Base-by-base conservation (phyloP, 352 stramenopile genomes). In the Globisporangium apiculatum region DNA sequence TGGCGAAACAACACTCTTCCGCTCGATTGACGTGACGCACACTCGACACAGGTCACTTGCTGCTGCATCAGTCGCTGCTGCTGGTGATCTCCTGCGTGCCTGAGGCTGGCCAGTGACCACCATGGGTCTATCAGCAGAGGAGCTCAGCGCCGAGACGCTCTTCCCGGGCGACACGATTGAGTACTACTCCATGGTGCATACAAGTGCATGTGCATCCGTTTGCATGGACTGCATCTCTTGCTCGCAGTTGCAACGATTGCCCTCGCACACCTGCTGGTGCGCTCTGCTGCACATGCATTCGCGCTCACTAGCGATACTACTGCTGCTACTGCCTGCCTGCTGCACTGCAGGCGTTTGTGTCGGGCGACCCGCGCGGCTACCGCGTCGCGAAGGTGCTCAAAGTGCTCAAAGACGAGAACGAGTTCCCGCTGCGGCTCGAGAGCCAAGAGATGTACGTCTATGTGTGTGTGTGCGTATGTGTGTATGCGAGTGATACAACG, bases 111-210 rank as follows among this genome's bases (percentile, higher is more conserved):
- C 47, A 67, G 17, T 4, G 12, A n/a, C 8, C 17, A 52, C 68
- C 54, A 71, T 71, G 37, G 64, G 68, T 53, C 76, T 91, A 38
- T 73, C 78, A 46, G 73, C 72, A 18, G 75, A 69, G 48, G 75
- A 91, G 59, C 72, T 91, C 4, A 62, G 61, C 24, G 58, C 62
- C 4, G 81, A 91, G 70, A 74, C 62, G 66, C 75, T 91, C 48
- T 86, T 75, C 41, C 66, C 81, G 11, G 81, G 81, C 42, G 81
- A 91, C 66, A 89, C 75, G 5, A 72, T 91, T 60, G 81, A 91
- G 61, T 91, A 91, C 67, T 91, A 71, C 63, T 89, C 78, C 37
- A 89, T 91, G 76, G 69, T 80, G 37, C 35, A 58, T 37, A 17
- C 43, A 48, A 24, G 11, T 11, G 10, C n/a, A n/a, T 31, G 15